phyloP scores from a whole-genome alignment of 2,329 filamentous ascomycete genomes.

The Neurospora sp. region DNA sequence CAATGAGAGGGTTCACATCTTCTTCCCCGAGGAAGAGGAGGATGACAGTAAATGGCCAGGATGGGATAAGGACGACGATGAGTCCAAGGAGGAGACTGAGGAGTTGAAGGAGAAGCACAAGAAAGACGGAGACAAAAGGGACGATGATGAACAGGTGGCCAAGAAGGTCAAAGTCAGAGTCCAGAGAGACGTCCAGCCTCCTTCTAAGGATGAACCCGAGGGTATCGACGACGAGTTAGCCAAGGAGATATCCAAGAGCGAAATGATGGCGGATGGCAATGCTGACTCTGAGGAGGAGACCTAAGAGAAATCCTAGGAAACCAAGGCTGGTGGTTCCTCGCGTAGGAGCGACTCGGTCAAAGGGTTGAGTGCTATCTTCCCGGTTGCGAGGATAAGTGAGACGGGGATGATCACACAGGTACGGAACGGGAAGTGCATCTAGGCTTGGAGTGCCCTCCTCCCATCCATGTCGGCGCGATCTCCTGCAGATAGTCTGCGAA shows the following conservation, averaged over 20 bases:
- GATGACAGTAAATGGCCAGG: background rate
- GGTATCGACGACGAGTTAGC: background rate
- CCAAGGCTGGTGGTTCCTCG: background rate
- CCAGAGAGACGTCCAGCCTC: background rate
- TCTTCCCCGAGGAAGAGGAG: slow-evolving; percentile 5
- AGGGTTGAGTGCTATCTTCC: background rate
- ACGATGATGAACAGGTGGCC: background rate
- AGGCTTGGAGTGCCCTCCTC: no score
- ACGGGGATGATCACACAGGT: background rate
- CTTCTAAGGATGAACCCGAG: background rate
- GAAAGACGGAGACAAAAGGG: background rate
- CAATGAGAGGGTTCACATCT: slow-evolving; percentile 15
- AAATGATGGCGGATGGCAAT: background rate
- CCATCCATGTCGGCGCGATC: no score
- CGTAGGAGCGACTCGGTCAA: background rate
- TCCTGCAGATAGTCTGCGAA: no score
- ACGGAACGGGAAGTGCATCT: background rate
- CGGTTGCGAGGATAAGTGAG: background rate
- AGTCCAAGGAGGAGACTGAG: background rate
- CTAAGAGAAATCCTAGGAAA: background rate
- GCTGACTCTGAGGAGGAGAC: background rate
- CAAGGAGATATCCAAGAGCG: background rate
- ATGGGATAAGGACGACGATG: background rate
- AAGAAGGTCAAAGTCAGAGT: background rate
- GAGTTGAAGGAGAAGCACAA: background rate